Percentiles rank a stretch among this genome's conserved stretches.
Conservation (phyloP, 2,329 filamentous ascomycete genomes). For the Saccharata proteae region DNA sequence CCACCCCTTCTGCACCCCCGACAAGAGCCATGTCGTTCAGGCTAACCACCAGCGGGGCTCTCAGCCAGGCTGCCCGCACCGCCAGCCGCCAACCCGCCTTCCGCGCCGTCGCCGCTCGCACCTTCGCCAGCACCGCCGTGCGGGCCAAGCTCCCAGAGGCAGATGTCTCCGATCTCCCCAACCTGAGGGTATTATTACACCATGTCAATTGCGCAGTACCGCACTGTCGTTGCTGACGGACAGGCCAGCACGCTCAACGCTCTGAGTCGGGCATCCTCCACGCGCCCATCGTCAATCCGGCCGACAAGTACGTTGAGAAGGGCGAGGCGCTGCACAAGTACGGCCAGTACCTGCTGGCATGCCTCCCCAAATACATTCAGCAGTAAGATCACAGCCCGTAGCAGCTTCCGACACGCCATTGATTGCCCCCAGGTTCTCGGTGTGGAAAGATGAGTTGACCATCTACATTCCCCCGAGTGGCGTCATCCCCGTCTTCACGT, state of each 20-base stretch:
- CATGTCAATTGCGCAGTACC: not conserved
- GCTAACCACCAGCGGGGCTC: constrained; percentile 26
- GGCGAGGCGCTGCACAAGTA: constrained; percentile 84
- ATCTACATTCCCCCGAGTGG: constrained; percentile 84
- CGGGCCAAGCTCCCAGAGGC: constrained; percentile 33
- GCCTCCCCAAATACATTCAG: constrained; percentile 94
- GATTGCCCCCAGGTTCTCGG: constrained; percentile 56
- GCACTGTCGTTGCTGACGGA: constrained; percentile 12
- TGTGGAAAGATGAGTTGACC: constrained; percentile 98
- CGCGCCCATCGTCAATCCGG: constrained; percentile 73
- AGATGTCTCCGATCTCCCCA: constrained; percentile 29
- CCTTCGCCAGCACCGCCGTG: constrained; percentile 30
- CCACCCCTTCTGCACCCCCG: constrained; percentile 4
- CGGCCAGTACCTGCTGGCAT: constrained; percentile 92
- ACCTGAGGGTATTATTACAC: constrained; percentile 35
- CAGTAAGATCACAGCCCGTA: constrained; percentile 37
- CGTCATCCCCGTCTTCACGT: constrained; percentile 81
- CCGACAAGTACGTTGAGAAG: constrained; percentile 85
- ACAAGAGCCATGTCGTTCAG: constrained; percentile 27
- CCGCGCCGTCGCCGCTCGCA: constrained; percentile 20
- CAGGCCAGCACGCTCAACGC: constrained; percentile 29
- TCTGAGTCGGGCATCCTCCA: constrained; percentile 45
- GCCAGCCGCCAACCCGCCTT: constrained; percentile 19
- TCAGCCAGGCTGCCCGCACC: constrained; percentile 24
- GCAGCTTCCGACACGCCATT: not conserved